phyloP scores from a whole-genome alignment of 2,329 filamentous ascomycete species.

The Aspergillus tanneri region DNA sequence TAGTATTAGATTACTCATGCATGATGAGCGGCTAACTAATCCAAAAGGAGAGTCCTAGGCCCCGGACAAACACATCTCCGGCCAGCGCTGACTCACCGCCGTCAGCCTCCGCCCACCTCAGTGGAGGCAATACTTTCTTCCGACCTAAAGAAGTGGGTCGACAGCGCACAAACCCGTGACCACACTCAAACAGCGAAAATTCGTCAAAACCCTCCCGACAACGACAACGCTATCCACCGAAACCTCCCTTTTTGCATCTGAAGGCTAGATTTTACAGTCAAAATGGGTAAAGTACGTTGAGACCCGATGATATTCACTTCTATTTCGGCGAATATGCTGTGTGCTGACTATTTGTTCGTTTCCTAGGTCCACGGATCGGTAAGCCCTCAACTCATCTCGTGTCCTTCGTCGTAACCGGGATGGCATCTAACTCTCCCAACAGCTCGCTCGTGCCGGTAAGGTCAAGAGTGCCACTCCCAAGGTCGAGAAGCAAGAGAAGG shows the following conservation, averaged over 20 bases:
- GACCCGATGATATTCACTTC: neutral
- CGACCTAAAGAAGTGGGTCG: conserved; percentile 1
- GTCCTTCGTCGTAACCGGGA: neutral
- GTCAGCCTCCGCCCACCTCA: neutral
- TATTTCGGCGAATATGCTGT: neutral
- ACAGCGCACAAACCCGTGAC: conserved; percentile 18
- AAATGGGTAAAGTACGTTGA: conserved; percentile 17
- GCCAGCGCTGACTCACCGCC: neutral
- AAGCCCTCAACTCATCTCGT: conserved; percentile 2
- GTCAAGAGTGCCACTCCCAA: conserved; percentile 27
- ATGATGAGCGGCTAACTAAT: too few species aligned
- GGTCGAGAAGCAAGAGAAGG: conserved; percentile 65
- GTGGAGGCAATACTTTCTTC: conserved; percentile 8
- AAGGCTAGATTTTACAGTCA: conserved; percentile 9
- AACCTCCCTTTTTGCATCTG: conserved; percentile 5
- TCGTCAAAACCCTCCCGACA: conserved; percentile 10
- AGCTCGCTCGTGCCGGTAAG: conserved; percentile 28
- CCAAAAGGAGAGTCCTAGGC: too few species aligned
- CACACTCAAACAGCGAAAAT: conserved; percentile 13
- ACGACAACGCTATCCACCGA: conserved; percentile 13
- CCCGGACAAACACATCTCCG: too few species aligned
- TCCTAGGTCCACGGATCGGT: conserved; percentile 16
- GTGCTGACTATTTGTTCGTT: conserved; percentile 5
- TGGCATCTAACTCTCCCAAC: conserved; percentile 1
- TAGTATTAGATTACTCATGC: too few species aligned